phyloP scores from a whole-genome alignment of 2,329 filamentous ascomycete genomes.

The Ceratocystis ficicola region DNA sequence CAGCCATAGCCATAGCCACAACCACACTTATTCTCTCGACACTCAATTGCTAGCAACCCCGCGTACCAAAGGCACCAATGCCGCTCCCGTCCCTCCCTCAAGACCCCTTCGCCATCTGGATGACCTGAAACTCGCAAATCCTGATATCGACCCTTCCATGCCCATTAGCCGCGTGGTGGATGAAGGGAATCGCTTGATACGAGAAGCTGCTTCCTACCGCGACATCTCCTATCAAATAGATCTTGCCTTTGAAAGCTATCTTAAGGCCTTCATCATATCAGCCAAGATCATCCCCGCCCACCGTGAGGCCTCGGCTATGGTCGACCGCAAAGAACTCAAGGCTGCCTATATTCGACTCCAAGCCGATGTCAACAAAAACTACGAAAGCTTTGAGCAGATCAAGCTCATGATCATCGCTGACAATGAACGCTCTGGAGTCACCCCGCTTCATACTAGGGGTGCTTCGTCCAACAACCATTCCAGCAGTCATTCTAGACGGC shows the following conservation, averaged over 20 bases:
- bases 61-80: constrained; percentile 27
- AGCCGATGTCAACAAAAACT: constrained; percentile 38
- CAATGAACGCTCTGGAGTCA: constrained; percentile 49
- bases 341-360: constrained; percentile 40
- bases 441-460: constrained; percentile 29
- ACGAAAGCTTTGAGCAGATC: constrained; percentile 43
- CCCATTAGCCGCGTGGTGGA: constrained; percentile 44
- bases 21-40: constrained; percentile 28
- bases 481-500: background rate
- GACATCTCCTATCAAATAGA: constrained; percentile 53
- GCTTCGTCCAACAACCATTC: background rate
- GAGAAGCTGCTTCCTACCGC: constrained; percentile 49
- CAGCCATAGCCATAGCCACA: constrained; percentile 11
- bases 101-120: constrained; percentile 40
- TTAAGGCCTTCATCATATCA: constrained; percentile 68
- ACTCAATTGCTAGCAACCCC: constrained; percentile 28
- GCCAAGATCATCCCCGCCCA: constrained; percentile 66
- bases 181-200: constrained; percentile 41
- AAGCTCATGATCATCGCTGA: constrained; percentile 50
- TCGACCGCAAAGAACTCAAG: constrained; percentile 40
- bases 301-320: constrained; percentile 56
- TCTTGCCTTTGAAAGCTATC: constrained; percentile 68
- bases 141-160: constrained; percentile 38
- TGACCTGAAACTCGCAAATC: constrained; percentile 37
- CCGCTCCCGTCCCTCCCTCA: constrained; percentile 16